These are phyloP conservation scores for Nakazawaea pomicola DNA, from an alignment of 805 yeast species.

Conservation along the genomic window DNA sequence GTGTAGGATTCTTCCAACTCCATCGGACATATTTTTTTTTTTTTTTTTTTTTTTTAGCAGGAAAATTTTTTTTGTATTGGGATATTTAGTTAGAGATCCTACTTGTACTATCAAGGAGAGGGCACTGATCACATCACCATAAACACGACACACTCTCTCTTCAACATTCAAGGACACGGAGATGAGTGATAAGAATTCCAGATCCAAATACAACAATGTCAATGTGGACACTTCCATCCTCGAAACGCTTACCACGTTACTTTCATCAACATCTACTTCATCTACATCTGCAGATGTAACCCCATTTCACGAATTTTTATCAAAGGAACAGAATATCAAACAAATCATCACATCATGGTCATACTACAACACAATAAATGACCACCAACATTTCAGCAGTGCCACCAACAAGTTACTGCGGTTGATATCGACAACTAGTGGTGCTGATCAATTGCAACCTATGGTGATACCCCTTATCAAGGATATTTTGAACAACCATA, in stretches of 20 bases:
- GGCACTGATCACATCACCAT: too few species aligned
- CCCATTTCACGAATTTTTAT: slow-evolving; percentile 25
- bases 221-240: slow-evolving; percentile 5
- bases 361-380: slow-evolving; percentile 39
- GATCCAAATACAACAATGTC: not conserved
- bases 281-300: too few species aligned
- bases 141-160: too few species aligned
- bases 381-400: slow-evolving; percentile 45
- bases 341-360: slow-evolving; percentile 38
- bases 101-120: too few species aligned
- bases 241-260: not conserved
- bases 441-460: slow-evolving; percentile 18
- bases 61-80: too few species aligned
- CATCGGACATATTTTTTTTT: too few species aligned
- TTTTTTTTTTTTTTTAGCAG: too few species aligned
- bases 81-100: too few species aligned
- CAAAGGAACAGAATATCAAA: slow-evolving; percentile 21
- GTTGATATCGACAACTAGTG: slow-evolving; percentile 15
- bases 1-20: too few species aligned
- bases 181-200: slow-evolving; percentile 2
- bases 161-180: too few species aligned
- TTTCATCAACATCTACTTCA: not conserved
- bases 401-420: slow-evolving; percentile 37
- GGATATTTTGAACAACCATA: slow-evolving; percentile 48
- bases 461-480: slow-evolving; percentile 34